Evolutionary conservation across 805 yeast species (phyloP), one percentile per base, ranked within the genome.

Genomic region (Yamadazyma akitaensis): DNA sequence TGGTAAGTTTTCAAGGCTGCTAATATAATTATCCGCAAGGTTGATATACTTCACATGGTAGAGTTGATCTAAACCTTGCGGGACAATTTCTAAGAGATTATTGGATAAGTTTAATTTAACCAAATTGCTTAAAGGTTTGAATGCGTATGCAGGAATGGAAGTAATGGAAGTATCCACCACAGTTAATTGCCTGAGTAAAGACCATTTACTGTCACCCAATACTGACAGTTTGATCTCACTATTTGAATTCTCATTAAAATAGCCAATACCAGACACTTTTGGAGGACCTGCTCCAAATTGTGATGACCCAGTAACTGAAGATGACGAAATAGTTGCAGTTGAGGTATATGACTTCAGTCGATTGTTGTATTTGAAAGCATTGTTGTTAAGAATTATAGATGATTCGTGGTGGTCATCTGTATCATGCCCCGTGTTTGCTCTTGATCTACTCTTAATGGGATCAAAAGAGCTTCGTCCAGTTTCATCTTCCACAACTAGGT

Each of bases 81-180:
- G 87, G 9, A 82, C 54, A 8, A 62, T 61, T 19, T 70, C 72
- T 26, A 82, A 63, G 34, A 70, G 60, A 53, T 82, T 82, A 48
- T 73, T 69, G 2, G 87, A 81, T 28, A 82, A 60, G 54, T 83
- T 85, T 42, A 82, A 67, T 44, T 72, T 72, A 18, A 72, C 75
- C 30, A 72, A 53, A 45, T 68, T 70, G 17, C 50, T 30, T 21
- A 74, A 57, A 2, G 79, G 76, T 46, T 65, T 65, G 57, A 72
- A 69, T 24, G 65, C 63, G 42, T 54, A 62, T 14, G 63, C 41
- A 5, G 71, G 69, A 19, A 72, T 65, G 13, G 61, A 50, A 3
- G 65, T 57, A 24, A 72, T 70, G 19, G 73, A 68, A 31, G 76
- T 64, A 31, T 70, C 73, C 1, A 70, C 54, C 10, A 72, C 61